These are phyloP conservation scores for Papiliotrema laurentii DNA, from an alignment of 1,284 basidiomycete genomes.

Conservation along the genomic window DNA sequence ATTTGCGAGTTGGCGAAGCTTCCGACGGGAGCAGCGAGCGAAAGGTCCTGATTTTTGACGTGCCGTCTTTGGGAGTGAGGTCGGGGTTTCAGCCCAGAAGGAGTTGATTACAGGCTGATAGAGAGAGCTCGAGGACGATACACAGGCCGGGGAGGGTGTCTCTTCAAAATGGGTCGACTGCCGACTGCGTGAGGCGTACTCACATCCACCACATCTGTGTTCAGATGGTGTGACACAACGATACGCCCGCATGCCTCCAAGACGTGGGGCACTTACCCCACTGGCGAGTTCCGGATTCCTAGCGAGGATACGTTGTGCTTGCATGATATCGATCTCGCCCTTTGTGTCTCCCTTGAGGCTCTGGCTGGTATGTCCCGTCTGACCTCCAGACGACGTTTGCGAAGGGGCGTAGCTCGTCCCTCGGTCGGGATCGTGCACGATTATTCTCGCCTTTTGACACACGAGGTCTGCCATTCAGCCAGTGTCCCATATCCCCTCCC, in stretches of 20 bases:
- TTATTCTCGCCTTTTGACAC: conserved; percentile 40
- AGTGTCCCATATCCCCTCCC: too few species aligned
- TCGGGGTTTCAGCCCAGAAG: not conserved
- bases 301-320: conserved; percentile 32
- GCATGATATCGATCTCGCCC: conserved; percentile 25
- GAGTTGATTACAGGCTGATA: not conserved
- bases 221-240: not conserved
- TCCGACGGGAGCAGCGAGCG: too few species aligned
- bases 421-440: conserved; percentile 29
- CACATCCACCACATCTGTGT: conserved; percentile 43
- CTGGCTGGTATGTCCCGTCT: too few species aligned
- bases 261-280: conserved; percentile 23
- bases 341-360: not conserved
- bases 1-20: too few species aligned
- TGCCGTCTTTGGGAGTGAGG: too few species aligned
- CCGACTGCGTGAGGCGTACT: conserved; percentile 3
- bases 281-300: conserved; percentile 33
- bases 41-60: too few species aligned
- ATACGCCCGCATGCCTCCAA: not conserved
- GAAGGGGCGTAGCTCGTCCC: conserved; percentile 20
- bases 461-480: conserved; percentile 31
- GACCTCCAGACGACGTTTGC: conserved; percentile 25
- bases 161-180: too few species aligned
- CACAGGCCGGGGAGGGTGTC: not conserved
- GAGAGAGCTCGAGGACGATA: not conserved